phyloP scores from a whole-genome alignment of 2,329 filamentous ascomycete species.

The Byssothecium circinans region DNA sequence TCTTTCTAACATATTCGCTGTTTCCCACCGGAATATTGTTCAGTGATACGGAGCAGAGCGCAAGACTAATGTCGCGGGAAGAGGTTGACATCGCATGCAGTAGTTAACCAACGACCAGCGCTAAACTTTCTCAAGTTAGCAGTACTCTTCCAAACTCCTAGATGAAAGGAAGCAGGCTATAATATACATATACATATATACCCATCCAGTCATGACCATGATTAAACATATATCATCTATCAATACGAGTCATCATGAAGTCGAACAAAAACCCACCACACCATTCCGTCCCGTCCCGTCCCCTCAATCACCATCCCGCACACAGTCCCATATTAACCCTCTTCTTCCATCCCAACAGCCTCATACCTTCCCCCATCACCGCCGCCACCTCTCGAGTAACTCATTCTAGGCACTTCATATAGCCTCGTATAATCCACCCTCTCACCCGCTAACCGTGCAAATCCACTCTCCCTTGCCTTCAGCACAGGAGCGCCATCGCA shows the following conservation, averaged over 20 bases:
- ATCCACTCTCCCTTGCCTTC: conserved; percentile 70
- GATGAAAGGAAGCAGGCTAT: too few species aligned
- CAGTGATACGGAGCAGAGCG: too few species aligned
- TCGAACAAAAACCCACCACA: too few species aligned
- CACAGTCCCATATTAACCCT: conserved; percentile 1
- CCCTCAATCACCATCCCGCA: too few species aligned
- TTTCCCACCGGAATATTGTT: too few species aligned
- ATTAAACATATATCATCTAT: background rate
- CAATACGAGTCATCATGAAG: background rate
- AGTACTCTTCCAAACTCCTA: too few species aligned
- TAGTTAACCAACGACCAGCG: too few species aligned
- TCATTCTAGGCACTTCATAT: conserved; percentile 83
- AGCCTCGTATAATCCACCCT: conserved; percentile 83
- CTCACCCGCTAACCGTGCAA: conserved; percentile 75
- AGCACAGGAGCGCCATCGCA: conserved; percentile 85
- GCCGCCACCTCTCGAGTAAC: conserved; percentile 47
- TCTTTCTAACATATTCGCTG: too few species aligned
- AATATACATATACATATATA: too few species aligned
- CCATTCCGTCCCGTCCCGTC: background rate
- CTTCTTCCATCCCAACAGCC: conserved; percentile 51
- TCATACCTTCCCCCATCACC: conserved; percentile 57
- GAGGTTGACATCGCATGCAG: too few species aligned
- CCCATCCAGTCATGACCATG: background rate
- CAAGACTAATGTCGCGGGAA: too few species aligned
- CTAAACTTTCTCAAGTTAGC: too few species aligned